phyloP scores from a whole-genome alignment of 2,329 filamentous ascomycete genomes.

The Fusarium torulosum region DNA sequence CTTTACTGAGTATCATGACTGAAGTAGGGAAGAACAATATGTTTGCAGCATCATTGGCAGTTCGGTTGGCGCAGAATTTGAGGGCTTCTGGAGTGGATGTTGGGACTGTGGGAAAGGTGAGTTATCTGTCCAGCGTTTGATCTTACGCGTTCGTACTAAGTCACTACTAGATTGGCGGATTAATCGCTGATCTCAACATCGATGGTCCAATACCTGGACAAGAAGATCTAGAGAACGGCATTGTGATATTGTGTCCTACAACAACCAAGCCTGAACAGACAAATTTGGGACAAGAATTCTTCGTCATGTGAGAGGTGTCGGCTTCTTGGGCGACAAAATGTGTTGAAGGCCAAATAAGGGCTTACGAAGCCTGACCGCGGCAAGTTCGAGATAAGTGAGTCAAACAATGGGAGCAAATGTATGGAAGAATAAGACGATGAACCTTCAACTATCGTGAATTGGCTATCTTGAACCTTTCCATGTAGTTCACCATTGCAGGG shows the following conservation, averaged over 20 bases:
- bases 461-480: too few species aligned
- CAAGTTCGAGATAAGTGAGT: too few species aligned
- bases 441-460: too few species aligned
- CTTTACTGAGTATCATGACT: constrained; percentile 61
- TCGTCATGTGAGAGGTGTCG: background rate
- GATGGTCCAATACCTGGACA: constrained; percentile 25
- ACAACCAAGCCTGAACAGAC: background rate
- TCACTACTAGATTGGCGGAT: background rate
- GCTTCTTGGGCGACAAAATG: too few species aligned
- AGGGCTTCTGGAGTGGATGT: constrained; percentile 24
- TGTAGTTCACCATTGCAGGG: too few species aligned
- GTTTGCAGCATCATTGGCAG: constrained; percentile 64
- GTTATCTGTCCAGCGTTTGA: background rate
- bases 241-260: constrained; percentile 29
- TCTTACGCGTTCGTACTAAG: background rate
- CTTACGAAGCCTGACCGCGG: too few species aligned
- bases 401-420: too few species aligned
- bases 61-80: constrained; percentile 76
- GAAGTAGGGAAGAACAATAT: constrained; percentile 64
- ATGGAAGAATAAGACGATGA: too few species aligned
- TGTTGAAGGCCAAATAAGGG: too few species aligned
- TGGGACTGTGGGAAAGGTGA: constrained; percentile 25
- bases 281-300: background rate
- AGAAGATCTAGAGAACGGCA: constrained; percentile 31
- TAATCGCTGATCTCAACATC: constrained; percentile 22